A percentile compares a stretch with the other conserved stretches of the same genome.
These are phyloP conservation scores for Carallia pectinifolia DNA, from an alignment of 345 rosid genomes.

Conservation along the genomic window DNA sequence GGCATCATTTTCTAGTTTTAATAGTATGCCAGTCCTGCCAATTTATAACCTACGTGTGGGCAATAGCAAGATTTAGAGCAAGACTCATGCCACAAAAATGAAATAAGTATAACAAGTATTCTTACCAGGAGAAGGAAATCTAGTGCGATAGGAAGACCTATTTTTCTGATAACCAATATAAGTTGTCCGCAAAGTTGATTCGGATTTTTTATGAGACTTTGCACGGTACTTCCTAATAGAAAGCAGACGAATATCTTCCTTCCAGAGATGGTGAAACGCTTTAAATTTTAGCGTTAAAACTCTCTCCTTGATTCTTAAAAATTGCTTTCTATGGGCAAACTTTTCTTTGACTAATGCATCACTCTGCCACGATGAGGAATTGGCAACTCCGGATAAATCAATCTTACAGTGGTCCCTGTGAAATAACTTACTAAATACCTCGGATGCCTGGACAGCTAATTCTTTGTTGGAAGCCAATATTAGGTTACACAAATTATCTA, in stretches of 20 bases:
- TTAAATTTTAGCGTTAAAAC: conserved; percentile 70
- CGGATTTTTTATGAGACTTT: conserved; percentile 66
- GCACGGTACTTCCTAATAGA: conserved; percentile 54
- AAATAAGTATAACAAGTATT: conserved; percentile 1
- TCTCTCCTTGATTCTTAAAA: conserved; percentile 70
- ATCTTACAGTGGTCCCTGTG: conserved; percentile 35
- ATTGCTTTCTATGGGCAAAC: conserved; percentile 42
- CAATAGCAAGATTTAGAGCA: neutral
- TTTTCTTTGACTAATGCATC: conserved; percentile 45
- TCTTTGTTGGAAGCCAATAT: conserved; percentile 63
- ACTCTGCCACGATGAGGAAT: conserved; percentile 24
- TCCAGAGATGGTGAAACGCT: conserved; percentile 76
- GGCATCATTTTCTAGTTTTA: neutral
- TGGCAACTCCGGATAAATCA: conserved; percentile 35
- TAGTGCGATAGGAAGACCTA: conserved; percentile 65
- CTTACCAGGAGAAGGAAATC: conserved; percentile 71
- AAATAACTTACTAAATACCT: conserved; percentile 49
- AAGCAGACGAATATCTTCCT: conserved; percentile 67
- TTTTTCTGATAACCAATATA: conserved; percentile 54
- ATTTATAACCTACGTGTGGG: too few species aligned
- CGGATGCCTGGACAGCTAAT: conserved; percentile 51
- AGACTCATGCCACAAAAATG: neutral
- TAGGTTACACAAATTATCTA: conserved; percentile 33
- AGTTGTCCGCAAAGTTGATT: conserved; percentile 44
- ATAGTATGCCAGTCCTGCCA: too few species aligned